Evolutionary conservation across 2,329 filamentous ascomycete species (phyloP).

Genomic region (Myriangium duriaei): DNA sequence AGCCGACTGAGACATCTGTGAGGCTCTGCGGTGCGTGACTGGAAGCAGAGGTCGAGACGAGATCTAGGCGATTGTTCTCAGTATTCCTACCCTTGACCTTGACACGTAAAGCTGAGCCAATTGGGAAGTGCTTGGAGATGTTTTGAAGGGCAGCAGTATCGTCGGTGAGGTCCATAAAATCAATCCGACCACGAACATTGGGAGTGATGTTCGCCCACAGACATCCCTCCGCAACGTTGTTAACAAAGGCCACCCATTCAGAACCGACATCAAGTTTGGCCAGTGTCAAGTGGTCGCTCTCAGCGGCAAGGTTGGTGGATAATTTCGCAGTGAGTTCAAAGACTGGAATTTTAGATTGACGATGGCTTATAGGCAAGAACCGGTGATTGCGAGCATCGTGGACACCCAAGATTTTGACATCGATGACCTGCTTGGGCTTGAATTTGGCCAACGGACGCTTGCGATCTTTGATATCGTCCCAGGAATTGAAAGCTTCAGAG

Average conservation of each 20-base stretch:
- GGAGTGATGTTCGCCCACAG: conserved; percentile 89
- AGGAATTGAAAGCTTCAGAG: conserved; percentile 78
- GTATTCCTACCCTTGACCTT: conserved; percentile 64
- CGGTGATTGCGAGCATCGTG: conserved; percentile 84
- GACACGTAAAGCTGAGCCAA: conserved; percentile 78
- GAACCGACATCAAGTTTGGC: conserved; percentile 61
- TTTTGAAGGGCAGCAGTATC: conserved; percentile 70
- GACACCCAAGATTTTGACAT: conserved; percentile 68
- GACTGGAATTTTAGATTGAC: conserved; percentile 62
- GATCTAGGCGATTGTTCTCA: conserved; percentile 63
- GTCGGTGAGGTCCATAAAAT: conserved; percentile 72
- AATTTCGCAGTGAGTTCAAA: conserved; percentile 79
- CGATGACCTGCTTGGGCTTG: conserved; percentile 54
- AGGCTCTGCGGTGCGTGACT: conserved; percentile 46
- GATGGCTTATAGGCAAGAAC: conserved; percentile 83
- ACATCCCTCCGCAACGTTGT: conserved; percentile 68
- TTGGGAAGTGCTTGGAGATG: conserved; percentile 66
- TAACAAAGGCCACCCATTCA: conserved; percentile 71
- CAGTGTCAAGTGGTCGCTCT: conserved; percentile 54
- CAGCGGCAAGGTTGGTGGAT: conserved; percentile 39
- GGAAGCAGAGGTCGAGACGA: conserved; percentile 60
- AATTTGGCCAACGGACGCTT: conserved; percentile 71
- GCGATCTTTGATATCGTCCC: conserved; percentile 72
- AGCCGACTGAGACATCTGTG: conserved; percentile 60
- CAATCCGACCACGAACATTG: conserved; percentile 72